Conservation (phyloP, 495 filamentous ascomycete species). For the Tuber calosporum region DNA sequence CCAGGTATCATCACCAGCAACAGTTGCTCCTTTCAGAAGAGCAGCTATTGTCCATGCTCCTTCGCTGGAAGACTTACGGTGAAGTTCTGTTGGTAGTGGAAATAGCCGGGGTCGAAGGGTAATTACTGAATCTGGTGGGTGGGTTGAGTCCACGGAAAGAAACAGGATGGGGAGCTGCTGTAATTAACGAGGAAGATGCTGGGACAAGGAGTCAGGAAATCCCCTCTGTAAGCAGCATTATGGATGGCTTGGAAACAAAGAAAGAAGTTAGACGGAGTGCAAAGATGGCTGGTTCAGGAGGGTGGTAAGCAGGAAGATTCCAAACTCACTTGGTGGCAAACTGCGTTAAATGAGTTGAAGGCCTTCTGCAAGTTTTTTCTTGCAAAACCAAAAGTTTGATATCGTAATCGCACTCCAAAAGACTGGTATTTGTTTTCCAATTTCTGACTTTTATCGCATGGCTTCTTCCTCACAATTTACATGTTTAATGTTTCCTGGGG, state of each 20-base stretch:
- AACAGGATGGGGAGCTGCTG: neutral
- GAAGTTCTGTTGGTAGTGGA: conserved; percentile 20
- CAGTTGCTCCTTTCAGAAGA: too few relatives aligned
- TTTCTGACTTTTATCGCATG: conserved; percentile 35
- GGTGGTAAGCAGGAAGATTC: conserved; percentile 21
- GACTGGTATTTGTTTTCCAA: neutral
- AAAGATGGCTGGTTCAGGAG: conserved; percentile 4
- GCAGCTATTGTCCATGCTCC: conserved; percentile 41
- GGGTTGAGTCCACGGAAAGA: conserved; percentile 26
- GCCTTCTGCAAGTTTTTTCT: conserved; percentile 43
- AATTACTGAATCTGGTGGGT: conserved; percentile 10
- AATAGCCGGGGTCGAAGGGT: conserved; percentile 10
- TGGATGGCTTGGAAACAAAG: neutral
- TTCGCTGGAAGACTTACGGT: conserved; percentile 39
- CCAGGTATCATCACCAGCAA: neutral
- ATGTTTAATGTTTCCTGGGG: conserved; percentile 75
- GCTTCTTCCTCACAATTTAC: conserved; percentile 70
- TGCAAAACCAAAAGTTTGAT: conserved; percentile 20
- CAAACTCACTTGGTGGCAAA: conserved; percentile 35
- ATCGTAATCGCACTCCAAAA: neutral
- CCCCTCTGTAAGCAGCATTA: neutral
- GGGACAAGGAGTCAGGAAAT: neutral
- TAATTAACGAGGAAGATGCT: conserved; percentile 16
- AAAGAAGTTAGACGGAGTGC: neutral
- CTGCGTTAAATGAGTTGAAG: conserved; percentile 31